Base-by-base conservation (phyloP, 1,284 basidiomycete species). In the Neolentinus lepideus region DNA sequence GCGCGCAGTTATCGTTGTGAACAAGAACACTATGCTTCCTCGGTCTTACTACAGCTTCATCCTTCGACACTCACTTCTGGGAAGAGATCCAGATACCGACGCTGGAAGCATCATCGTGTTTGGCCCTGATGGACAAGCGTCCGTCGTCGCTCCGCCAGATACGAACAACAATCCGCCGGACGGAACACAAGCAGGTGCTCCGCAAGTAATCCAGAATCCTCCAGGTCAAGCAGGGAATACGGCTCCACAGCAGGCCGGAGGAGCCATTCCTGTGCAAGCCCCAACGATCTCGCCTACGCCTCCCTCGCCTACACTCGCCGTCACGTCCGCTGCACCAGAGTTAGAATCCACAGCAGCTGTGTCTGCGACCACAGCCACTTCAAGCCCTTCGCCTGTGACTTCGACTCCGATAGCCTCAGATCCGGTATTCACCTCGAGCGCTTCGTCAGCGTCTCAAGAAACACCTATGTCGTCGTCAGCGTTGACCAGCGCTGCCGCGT, bases 81-180 rank as follows among this genome's bases (percentile, higher is more conserved):
- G 24, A 26, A 25, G 47, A 16, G 24, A 50, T n/a, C 47, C 27
- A 26, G 24, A 50, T 14, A 6, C 27, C 6, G 24, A 12, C n/a
- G 22, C 22, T n/a, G 47, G 47, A 50, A 50, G 27, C 27, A n/a
- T 50, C 16, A 50, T 50, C 25, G 24, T 50, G 6, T 50, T 50
- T n/a, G 47, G 47, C 22, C 47, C 47, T 50, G 47, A 29, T 11
- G 47, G 47, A 12, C 47, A 50, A 26, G 47, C 47, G 12, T 50
- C 47, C 47, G 27, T 50, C 47, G 24, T 50, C 12, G 16, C 47
- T 25, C 47, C 47, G 9, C 14, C 9, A 29, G 27, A 50, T 26
- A 21, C 22, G 6, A 21, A n/a, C 24, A 22, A 26, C 27, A 25
- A 25, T 16, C 21, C 47, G 16, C 22, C 47, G 6, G 6, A 21